Evolutionary conservation across 441 rosid species (phyloP).

Genomic region (Euphorbia celastroides): DNA sequence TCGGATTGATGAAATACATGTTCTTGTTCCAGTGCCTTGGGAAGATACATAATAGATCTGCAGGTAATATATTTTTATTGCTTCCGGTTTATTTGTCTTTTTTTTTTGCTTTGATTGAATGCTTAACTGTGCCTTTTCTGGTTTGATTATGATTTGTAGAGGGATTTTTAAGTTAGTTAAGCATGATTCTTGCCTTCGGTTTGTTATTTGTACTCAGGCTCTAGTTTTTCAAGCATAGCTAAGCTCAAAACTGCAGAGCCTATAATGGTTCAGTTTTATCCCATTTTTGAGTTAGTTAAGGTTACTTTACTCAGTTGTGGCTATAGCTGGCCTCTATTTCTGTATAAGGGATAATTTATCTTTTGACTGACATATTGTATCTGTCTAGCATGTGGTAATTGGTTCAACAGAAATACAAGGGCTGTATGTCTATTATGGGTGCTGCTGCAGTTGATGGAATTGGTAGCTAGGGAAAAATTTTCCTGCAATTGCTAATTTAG

Average conservation of each 20-base stretch:
- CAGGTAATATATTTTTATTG: background rate
- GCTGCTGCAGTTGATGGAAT: background rate
- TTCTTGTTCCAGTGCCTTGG: too few relatives aligned
- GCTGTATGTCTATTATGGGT: background rate
- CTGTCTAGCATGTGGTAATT: too few relatives aligned
- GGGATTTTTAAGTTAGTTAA: background rate
- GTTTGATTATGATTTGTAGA: background rate
- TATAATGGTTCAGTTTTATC: background rate
- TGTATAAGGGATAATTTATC: background rate
- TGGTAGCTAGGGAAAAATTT: background rate
- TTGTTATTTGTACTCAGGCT: too few relatives aligned
- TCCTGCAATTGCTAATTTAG: too few relatives aligned
- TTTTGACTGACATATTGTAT: too few relatives aligned
- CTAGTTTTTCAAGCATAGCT: too few relatives aligned
- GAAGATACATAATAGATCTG: too few relatives aligned
- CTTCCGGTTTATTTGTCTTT: background rate
- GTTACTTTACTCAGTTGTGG: background rate
- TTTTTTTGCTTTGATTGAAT: constrained; percentile 1
- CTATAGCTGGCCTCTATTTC: background rate
- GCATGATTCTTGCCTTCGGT: background rate
- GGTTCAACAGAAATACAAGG: background rate
- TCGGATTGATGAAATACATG: too few relatives aligned
- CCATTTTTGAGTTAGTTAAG: background rate
- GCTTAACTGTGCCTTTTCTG: background rate
- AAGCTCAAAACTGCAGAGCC: too few relatives aligned